phyloP scores from a whole-genome alignment of 441 rosid species.

The Kokia cookei region DNA sequence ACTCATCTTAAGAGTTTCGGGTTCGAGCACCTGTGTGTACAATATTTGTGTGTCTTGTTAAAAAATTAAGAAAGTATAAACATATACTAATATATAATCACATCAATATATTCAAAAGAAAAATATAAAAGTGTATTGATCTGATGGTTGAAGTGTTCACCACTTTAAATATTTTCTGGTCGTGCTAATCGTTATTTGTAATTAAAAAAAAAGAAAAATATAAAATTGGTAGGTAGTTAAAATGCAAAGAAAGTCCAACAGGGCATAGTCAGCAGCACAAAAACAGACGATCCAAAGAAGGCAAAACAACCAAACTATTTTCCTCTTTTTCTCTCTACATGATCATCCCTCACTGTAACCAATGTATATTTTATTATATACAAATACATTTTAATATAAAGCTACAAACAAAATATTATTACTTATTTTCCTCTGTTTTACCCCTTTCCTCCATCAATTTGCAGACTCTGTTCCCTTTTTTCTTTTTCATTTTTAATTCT shows the following conservation, averaged over 20 bases:
- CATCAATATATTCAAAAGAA: no score
- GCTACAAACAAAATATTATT: not conserved
- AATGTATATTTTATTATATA: no score
- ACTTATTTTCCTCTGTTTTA: constrained; percentile 12
- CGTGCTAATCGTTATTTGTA: no score
- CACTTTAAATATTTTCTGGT: no score
- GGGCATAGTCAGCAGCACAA: constrained; percentile 19
- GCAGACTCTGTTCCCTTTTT: not conserved
- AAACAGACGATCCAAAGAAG: constrained; percentile 34
- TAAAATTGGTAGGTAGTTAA: not conserved
- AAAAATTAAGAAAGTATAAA: no score
- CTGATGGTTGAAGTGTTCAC: no score
- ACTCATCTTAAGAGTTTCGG: no score
- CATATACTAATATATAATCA: no score
- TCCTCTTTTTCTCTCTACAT: not conserved
- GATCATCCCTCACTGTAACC: constrained; percentile 4
- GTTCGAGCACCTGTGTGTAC: no score
- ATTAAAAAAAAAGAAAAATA: no score
- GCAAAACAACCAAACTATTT: constrained; percentile 1
- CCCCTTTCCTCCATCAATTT: constrained; percentile 11
- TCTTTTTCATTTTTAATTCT: not conserved
- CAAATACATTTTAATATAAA: not conserved
- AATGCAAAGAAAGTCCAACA: constrained; percentile 23
- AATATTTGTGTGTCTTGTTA: no score
- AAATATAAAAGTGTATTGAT: no score